Conservation (phyloP, 495 filamentous ascomycete genomes). For the Penicillium herquei region DNA sequence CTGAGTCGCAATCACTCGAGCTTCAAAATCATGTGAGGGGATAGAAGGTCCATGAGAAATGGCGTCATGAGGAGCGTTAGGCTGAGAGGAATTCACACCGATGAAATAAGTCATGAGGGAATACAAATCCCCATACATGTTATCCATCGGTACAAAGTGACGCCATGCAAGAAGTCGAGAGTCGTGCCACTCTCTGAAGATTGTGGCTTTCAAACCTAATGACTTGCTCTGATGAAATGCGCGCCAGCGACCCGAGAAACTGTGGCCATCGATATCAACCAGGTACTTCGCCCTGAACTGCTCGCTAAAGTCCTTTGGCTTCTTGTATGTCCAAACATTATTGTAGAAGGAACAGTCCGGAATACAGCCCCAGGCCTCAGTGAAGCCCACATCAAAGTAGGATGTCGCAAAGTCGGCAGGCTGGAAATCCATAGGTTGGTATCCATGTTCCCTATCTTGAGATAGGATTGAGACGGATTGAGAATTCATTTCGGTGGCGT, state of each 20-base stretch:
- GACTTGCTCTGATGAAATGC: too few relatives aligned
- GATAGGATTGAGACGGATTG: too few relatives aligned
- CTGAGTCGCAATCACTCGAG: neutral
- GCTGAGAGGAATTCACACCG: slow-evolving; percentile 45
- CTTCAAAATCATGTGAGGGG: slow-evolving; percentile 8
- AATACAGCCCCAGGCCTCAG: slow-evolving; percentile 37
- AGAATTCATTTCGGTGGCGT: too few relatives aligned
- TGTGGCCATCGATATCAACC: too few relatives aligned
- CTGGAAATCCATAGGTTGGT: too few relatives aligned
- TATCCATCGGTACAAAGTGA: slow-evolving; percentile 85
- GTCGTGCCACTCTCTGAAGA: slow-evolving; percentile 50
- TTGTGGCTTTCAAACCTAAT: too few relatives aligned
- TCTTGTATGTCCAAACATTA: slow-evolving; percentile 48
- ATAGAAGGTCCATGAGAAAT: too few relatives aligned
- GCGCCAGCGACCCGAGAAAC: too few relatives aligned
- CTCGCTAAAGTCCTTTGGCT: too few relatives aligned
- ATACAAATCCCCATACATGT: slow-evolving; percentile 61
- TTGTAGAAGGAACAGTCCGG: slow-evolving; percentile 45
- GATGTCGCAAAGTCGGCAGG: slow-evolving; percentile 35
- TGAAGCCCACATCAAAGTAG: slow-evolving; percentile 45
- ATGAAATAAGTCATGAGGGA: slow-evolving; percentile 76
- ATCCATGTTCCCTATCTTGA: too few relatives aligned
- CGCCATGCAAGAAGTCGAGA: slow-evolving; percentile 66
- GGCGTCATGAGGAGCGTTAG: too few relatives aligned
- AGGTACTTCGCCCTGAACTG: too few relatives aligned